Base-by-base conservation (phyloP, 148 eudicot species). In the Chenopodium quinoa region DNA sequence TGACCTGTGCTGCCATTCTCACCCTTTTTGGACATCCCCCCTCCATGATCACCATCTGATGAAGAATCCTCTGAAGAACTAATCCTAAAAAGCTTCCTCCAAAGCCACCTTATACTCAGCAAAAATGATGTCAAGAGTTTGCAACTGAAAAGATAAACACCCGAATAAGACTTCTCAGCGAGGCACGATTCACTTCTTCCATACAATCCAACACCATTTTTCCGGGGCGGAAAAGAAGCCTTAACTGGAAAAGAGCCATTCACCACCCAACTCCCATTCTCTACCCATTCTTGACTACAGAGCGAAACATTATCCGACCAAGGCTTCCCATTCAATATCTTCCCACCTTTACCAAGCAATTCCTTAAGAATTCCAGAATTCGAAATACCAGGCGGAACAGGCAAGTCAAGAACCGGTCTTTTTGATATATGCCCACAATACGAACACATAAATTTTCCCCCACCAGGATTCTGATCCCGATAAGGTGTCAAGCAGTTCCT, bases 341-440 rank as follows among this genome's bases (percentile, higher is more conserved):
- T 93, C 85, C 98, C 97, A 81, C 98, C 87, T 86, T 91, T 95
- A 14, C 98, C 98, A 74, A 92, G 91, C 82, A 95, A 90, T 75
- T 96, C 95, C 78, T 91, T 96, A 82, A 94, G 85, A 82, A 96
- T 88, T 71, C 98, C 94, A 10, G 93, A 89, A 77, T 88, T 91
- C 0, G 94, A 86, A 58, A 89, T 79, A 17, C 93, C 95, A 52
- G 92, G 90, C 1, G 93, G 88, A 31, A 93, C 86, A 75, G 99
- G 98, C 83, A 96, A 89, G 82, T 96, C 99, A 77, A 96, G 82
- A 81, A 93, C 95, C 0, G 99, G 99, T 82, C 98, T 90, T 86
- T 93, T 96, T 0, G 99, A 96, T 56, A 96, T 84, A 89, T 96
- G 99, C 79, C 99, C 99, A 86, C 99, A 96, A 77, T 91, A 93